phyloP scores from a whole-genome alignment of 2,329 filamentous ascomycete genomes.

The Bipolaris bicolor region DNA sequence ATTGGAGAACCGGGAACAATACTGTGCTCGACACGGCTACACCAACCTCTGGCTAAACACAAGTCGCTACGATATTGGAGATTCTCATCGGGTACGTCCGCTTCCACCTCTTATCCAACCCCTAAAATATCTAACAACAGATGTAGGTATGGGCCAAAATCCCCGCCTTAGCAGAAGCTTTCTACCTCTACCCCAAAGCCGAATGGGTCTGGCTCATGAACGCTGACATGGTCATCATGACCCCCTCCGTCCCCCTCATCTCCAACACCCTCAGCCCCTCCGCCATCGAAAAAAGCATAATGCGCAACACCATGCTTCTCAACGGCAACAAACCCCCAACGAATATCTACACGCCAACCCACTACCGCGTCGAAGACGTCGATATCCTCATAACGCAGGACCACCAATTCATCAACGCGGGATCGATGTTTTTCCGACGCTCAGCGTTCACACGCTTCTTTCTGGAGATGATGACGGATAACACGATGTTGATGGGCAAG shows the following conservation, averaged over 20 bases:
- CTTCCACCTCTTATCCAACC: background rate
- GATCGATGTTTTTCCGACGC: conserved; percentile 49
- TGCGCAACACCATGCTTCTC: conserved; percentile 23
- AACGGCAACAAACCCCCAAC: conserved; percentile 15
- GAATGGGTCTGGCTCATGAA: conserved; percentile 53
- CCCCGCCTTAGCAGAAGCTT: conserved; percentile 50
- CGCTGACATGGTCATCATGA: conserved; percentile 52
- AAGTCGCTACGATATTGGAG: conserved; percentile 47
- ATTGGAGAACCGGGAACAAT: conserved; percentile 44
- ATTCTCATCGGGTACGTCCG: conserved; percentile 41
- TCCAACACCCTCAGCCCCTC: conserved; percentile 42
- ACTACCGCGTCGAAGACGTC: conserved; percentile 42
- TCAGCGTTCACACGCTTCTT: conserved; percentile 46
- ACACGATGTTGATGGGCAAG: conserved; percentile 44
- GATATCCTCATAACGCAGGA: conserved; percentile 51
- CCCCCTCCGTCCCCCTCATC: conserved; percentile 41
- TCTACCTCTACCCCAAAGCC: conserved; percentile 45
- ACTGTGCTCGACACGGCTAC: conserved; percentile 48
- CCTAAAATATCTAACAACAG: background rate
- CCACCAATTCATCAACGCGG: conserved; percentile 50
- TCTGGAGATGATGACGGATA: conserved; percentile 51
- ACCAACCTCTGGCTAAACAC: conserved; percentile 51
- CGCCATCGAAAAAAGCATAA: conserved; percentile 36
- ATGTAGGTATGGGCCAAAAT: conserved; percentile 50
- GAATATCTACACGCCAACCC: conserved; percentile 34